Conservation (phyloP, 805 yeast species). For the Pichia cabralensis region DNA sequence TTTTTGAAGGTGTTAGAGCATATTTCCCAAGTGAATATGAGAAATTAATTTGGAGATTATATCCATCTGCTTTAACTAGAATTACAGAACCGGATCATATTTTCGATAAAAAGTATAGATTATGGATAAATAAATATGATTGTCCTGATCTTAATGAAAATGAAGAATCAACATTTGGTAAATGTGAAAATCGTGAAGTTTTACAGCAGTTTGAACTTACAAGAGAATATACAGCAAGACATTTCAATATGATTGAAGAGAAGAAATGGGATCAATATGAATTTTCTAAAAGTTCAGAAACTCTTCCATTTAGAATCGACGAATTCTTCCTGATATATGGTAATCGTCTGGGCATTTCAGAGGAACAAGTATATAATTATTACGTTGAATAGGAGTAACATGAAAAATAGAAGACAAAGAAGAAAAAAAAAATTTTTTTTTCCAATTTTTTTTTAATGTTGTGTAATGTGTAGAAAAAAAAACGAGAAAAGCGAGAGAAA, state of each 20-base stretch:
- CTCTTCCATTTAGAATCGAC: conserved; percentile 21
- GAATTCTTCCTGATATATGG: conserved; percentile 19
- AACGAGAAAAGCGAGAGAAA: too few relatives aligned
- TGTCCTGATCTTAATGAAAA: conserved; percentile 16
- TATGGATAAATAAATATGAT: conserved; percentile 38
- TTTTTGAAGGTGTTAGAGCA: conserved; percentile 48
- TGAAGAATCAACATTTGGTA: conserved; percentile 14
- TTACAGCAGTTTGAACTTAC: conserved; percentile 25
- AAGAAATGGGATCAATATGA: conserved; percentile 4
- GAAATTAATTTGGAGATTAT: conserved; percentile 38
- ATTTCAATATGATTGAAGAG: conserved; percentile 11
- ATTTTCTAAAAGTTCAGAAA: conserved; percentile 15
- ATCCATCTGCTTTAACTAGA: conserved; percentile 26
- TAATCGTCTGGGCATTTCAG: conserved; percentile 9
- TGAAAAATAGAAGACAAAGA: too few relatives aligned
- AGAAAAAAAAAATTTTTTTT: neutral
- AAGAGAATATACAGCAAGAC: conserved; percentile 18
- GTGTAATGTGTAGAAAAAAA: too few relatives aligned
- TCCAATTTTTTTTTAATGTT: too few relatives aligned
- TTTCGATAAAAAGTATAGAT: conserved; percentile 41
- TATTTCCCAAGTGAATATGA: conserved; percentile 34
- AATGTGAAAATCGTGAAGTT: conserved; percentile 24
- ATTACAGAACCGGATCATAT: conserved; percentile 30
- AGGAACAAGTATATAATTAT: conserved; percentile 2
- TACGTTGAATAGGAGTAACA: too few relatives aligned